Base-by-base conservation (phyloP, 257 asterid species). In the Linaria vulgaris region DNA sequence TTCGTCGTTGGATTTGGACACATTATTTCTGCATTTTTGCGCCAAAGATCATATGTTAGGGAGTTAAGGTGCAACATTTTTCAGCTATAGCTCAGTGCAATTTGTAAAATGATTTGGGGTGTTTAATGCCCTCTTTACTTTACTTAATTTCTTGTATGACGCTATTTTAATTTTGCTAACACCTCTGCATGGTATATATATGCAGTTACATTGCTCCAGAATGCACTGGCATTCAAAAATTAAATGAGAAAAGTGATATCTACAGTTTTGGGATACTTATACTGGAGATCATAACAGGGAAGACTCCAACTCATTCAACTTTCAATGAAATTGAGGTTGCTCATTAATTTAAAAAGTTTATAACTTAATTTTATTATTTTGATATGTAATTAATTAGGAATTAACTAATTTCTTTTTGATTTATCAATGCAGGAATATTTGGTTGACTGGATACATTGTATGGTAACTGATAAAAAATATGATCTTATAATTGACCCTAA, bases 201-300 rank as follows among this genome's bases (percentile, higher is more conserved):
- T 46, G 38, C 47, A 85, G 90, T 25, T 79, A 81, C 34, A 24
- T 65, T 43, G 82, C 81, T 59, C 82, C 85, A 5, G 89, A 82
- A 68, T 65, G 64, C 50, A 68, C 27, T 2, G 9, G 30, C 6
- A 50, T 37, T 9, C 46, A 66, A 14, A 49, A 27, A 37, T 16
- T 56, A n/a, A 69, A 69, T 15, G 74, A 73, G 47, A 82, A 74
- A 74, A 76, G 74, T 16, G 90, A 87, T 60, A 76, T 84, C 30
- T 84, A 82, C 75, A 80, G 82, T 68, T 86, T 75, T 13, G 94
- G 95, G 6, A 37, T 81, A 56, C 82, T 86, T 48, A 68, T 76
- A 22, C 72, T 81, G 88, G 87, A 86, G 76, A 83, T 81, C 12
- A 67, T 86, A 21, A 75, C 95, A 0, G 95, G 88, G 24, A 86